phyloP scores from a whole-genome alignment of 2,329 filamentous ascomycete species.

The Scedosporium apiospermum region DNA sequence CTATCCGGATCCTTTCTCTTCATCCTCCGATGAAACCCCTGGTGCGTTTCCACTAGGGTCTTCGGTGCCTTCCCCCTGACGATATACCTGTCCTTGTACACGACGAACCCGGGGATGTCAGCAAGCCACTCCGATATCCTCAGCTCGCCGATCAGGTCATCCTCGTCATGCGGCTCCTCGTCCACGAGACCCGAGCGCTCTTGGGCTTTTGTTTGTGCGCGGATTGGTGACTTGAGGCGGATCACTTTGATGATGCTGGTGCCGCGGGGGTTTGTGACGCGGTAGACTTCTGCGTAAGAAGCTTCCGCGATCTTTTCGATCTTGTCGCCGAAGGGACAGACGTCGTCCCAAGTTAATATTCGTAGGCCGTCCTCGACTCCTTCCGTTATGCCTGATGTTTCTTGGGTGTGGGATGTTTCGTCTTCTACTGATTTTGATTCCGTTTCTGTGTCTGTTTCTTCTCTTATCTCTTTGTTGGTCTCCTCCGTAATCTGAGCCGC shows the following conservation, averaged over 20 bases:
- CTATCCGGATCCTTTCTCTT: constrained; percentile 46
- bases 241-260: constrained; percentile 59
- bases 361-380: constrained; percentile 22
- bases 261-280: constrained; percentile 47
- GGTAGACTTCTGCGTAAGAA: constrained; percentile 58
- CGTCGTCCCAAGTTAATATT: constrained; percentile 45
- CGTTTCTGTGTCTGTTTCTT: constrained; percentile 2
- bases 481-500: not conserved
- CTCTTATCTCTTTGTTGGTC: not conserved
- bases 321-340: constrained; percentile 41
- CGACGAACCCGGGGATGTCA: constrained; percentile 54
- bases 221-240: constrained; percentile 48
- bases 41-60: constrained; percentile 49
- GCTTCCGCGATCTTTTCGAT: constrained; percentile 59
- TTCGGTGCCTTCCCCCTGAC: constrained; percentile 46
- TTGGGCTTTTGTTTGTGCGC: constrained; percentile 47
- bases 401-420: constrained; percentile 9
- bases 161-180: constrained; percentile 46
- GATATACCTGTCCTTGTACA: constrained; percentile 56
- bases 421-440: constrained; percentile 5
- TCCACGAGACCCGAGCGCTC: constrained; percentile 44
- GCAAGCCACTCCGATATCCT: constrained; percentile 55
- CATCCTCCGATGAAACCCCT: constrained; percentile 42
- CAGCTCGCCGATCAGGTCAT: constrained; percentile 48
- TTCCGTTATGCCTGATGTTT: not conserved